Percentiles rank a stretch among this genome's conserved stretches.
Evolutionary conservation across 495 filamentous ascomycete genomes (phyloP).

Genomic region (Penicillium robsamsonii): DNA sequence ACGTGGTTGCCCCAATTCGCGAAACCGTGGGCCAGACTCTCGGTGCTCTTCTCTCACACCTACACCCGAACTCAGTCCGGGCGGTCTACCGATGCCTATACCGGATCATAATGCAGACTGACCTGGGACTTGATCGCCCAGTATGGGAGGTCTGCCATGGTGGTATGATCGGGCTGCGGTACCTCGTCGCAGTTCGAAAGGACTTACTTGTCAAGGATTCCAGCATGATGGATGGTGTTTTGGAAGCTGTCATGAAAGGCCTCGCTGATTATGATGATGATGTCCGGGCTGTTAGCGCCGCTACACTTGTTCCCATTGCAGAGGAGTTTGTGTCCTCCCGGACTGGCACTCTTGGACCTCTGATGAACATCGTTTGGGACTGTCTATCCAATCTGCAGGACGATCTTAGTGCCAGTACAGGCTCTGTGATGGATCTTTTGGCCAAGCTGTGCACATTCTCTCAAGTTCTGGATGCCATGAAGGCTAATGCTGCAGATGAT

Average conservation of each 20-base stretch:
- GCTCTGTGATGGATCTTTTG: slow-evolving; percentile 94
- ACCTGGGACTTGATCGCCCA: slow-evolving; percentile 64
- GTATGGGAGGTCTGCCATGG: slow-evolving; percentile 96
- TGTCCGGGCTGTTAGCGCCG: slow-evolving; percentile 93
- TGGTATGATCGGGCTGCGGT: slow-evolving; percentile 93
- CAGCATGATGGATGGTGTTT: slow-evolving; percentile 87
- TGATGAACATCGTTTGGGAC: slow-evolving; percentile 96
- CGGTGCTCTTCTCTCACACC: slow-evolving; percentile 79
- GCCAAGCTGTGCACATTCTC: slow-evolving; percentile 94
- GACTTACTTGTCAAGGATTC: slow-evolving; percentile 81
- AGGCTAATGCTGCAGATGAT: slow-evolving; percentile 77
- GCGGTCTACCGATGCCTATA: slow-evolving; percentile 77
- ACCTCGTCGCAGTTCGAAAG: slow-evolving; percentile 90
- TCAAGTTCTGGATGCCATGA: slow-evolving; percentile 92
- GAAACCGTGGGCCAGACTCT: slow-evolving; percentile 97
- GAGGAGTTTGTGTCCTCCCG: slow-evolving; percentile 87
- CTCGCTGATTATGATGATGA: slow-evolving; percentile 89
- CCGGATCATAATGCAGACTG: slow-evolving; percentile 87
- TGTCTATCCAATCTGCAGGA: slow-evolving; percentile 94
- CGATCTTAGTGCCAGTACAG: slow-evolving; percentile 94
- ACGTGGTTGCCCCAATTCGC: slow-evolving; percentile 90
- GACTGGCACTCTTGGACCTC: slow-evolving; percentile 65
- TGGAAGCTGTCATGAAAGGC: slow-evolving; percentile 90
- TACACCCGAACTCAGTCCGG: slow-evolving; percentile 71
- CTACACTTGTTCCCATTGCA: slow-evolving; percentile 92